Evolutionary conservation across 2,329 filamentous ascomycete genomes (phyloP), one percentile per base, ranked within the genome.

Genomic region (Colletotrichum sansevieriae): DNA sequence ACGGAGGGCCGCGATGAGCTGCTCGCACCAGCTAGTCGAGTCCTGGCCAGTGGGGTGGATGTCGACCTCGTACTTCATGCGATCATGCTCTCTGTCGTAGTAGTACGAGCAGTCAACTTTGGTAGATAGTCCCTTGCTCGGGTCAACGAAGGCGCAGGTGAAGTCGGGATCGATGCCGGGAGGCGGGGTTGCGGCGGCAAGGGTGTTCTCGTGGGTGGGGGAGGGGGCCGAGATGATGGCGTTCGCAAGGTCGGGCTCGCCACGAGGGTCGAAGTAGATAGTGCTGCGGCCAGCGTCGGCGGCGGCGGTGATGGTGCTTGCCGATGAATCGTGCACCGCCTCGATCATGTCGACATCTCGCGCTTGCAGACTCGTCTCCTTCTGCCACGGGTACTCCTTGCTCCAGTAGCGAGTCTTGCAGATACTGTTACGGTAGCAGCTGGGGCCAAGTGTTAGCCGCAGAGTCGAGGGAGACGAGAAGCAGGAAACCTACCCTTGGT

Each of bases 401-500:
- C 11, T 29, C 43, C 58, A 56, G n/a, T 15, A 55, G 29, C 64
- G 57, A 39, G 51, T 18, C 12, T 33, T 39, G 35, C 64, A 66
- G 6, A 63, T 52, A 5, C 58, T 66, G 49, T 33, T 49, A n/a
- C 64, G 43, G 58, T 66, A 66, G 35, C 64, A 66, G 7, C 25
- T 25, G 25, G 4, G 5, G 25, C 5, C 25, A 25, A 25, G 25
- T 25, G 25, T 25, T 25, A 25, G 25, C 25, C 25, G 25, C 25
- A 25, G 25, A 25, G 25, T 25, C 25, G 1, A 25, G 25, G 25
- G 25, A 5, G 25, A 25, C 5, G 25, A 25, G 25, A 4, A 25
- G 3, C 25, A 25, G 25, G 25, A 25, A 25, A 4, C 25, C 25
- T 25, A 25, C 25, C 25, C 25, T 4, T 25, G 25, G 25, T 25